Conservation (phyloP, 2,329 filamentous ascomycete genomes). For the Karstenula rhodostoma region DNA sequence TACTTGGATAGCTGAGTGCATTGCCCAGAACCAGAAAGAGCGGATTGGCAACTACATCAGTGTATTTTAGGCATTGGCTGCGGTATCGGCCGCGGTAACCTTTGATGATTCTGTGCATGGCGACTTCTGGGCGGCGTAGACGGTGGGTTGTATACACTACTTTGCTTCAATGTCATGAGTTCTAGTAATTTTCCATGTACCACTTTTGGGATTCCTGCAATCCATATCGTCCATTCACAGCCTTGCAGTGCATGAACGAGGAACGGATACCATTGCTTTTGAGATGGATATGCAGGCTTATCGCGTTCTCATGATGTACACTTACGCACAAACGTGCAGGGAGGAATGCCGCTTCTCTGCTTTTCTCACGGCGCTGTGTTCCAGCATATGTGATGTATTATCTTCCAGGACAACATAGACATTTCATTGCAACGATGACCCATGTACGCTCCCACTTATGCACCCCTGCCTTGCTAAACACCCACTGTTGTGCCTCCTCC, state of each 20-base stretch:
- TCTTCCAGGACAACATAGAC: too few relatives aligned
- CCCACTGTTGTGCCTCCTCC: not conserved
- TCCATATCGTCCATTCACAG: not conserved
- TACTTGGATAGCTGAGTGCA: conserved; percentile 99
- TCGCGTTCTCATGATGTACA: too few relatives aligned
- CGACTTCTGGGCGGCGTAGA: conserved; percentile 39
- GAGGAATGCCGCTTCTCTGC: too few relatives aligned
- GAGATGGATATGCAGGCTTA: too few relatives aligned
- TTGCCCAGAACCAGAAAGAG: conserved; percentile 99
- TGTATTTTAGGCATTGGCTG: conserved; percentile 67
- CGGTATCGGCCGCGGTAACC: conserved; percentile 29
- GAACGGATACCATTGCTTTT: too few relatives aligned
- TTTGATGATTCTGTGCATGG: conserved; percentile 36
- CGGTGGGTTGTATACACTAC: conserved; percentile 41
- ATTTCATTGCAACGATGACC: too few relatives aligned
- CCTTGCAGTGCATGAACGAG: not conserved
- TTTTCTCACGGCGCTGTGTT: too few relatives aligned
- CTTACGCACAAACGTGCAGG: not conserved
- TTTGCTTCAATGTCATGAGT: conserved; percentile 11
- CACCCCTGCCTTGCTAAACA: too few relatives aligned
- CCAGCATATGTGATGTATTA: too few relatives aligned
- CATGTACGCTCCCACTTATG: too few relatives aligned
- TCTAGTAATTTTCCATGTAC: not conserved
- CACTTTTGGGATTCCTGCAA: too few relatives aligned
- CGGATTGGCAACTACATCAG: conserved; percentile 98